phyloP scores from a whole-genome alignment of 2,329 filamentous ascomycete species.

The Zymoseptoria ardabiliae region DNA sequence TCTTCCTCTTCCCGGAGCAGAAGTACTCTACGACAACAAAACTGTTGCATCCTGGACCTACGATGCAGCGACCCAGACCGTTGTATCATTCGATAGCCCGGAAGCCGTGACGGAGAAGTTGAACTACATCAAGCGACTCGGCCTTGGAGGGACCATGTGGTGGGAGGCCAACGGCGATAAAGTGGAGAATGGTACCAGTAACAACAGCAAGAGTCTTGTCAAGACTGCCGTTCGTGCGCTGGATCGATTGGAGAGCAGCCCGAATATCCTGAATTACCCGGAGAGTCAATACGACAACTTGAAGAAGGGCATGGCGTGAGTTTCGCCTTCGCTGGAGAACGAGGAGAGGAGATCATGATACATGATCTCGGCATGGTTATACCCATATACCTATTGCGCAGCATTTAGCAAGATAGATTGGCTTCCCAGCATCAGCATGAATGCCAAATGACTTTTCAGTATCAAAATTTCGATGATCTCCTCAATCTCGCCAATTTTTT shows the following conservation, averaged over 20 bases:
- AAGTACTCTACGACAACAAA: conserved; percentile 57
- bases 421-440: neutral
- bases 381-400: neutral
- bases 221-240: conserved; percentile 32
- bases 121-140: conserved; percentile 57
- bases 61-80: conserved; percentile 50
- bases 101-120: conserved; percentile 62
- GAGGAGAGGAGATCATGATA: neutral
- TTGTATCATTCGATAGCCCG: conserved; percentile 72
- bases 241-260: conserved; percentile 38
- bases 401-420: neutral
- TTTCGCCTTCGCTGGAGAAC: neutral
- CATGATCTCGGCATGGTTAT: neutral
- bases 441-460: too few relatives aligned
- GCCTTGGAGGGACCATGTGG: conserved; percentile 91
- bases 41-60: conserved; percentile 72
- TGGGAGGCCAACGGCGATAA: conserved; percentile 84
- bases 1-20: conserved; percentile 61
- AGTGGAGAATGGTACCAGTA: conserved; percentile 35
- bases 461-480: neutral
- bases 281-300: conserved; percentile 49
- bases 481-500: neutral
- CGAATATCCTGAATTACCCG: conserved; percentile 47
- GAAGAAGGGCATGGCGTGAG: conserved; percentile 33
- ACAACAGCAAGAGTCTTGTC: conserved; percentile 52